Conservation (phyloP, 345 rosid genomes). For the Aquilaria sinensis region DNA sequence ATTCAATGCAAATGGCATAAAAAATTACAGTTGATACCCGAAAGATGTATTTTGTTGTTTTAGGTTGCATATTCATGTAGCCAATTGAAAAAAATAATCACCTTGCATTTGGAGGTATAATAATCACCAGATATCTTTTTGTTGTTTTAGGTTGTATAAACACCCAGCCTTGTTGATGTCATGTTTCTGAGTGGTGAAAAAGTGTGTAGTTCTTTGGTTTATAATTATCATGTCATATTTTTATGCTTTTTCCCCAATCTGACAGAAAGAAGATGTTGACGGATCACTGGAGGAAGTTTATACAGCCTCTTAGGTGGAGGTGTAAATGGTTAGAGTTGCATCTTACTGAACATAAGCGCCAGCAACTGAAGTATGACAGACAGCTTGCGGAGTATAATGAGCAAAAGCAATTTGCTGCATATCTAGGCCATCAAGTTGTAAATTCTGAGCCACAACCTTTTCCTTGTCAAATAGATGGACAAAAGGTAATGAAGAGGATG, state of each 20-base stretch:
- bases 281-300: conserved; percentile 63
- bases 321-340: conserved; percentile 79
- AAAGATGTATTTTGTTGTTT: no score
- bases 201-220: not conserved
- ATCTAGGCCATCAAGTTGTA: conserved; percentile 26
- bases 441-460: conserved; percentile 44
- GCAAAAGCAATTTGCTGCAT: conserved; percentile 37
- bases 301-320: conserved; percentile 68
- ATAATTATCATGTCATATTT: not conserved
- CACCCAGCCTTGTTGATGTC: no score
- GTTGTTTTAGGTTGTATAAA: no score
- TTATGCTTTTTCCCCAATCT: conserved; percentile 1
- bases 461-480: conserved; percentile 33
- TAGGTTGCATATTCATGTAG: no score
- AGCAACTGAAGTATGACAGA: conserved; percentile 46
- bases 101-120: no score
- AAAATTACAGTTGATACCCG: no score
- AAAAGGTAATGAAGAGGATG: conserved; percentile 48
- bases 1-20: no score
- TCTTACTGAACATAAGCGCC: conserved; percentile 45
- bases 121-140: no score
- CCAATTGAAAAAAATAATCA: no score
- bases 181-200: no score
- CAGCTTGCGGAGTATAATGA: conserved; percentile 43
- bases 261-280: conserved; percentile 60